Evolutionary conservation across 2,329 filamentous ascomycete species (phyloP), one percentile per base, ranked within the genome.

Genomic region (Calonectria pauciramosa): DNA sequence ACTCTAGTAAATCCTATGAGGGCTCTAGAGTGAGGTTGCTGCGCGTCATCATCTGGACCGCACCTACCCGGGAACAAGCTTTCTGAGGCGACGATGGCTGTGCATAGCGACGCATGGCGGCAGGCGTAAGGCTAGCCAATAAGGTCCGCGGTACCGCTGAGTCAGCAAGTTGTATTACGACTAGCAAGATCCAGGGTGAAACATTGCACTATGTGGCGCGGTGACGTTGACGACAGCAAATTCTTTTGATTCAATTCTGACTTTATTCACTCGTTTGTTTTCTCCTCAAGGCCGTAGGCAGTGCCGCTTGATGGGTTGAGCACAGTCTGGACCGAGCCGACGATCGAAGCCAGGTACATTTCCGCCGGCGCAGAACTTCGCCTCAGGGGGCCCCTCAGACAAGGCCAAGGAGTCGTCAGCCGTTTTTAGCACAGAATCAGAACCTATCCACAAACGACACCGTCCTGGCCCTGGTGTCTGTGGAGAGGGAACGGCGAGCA

Each of bases 221-320:
- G 56, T 60, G 56, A 63, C 56, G 34, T 63, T 63, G 16, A 63
- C 36, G 56, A 63, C 56, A 38, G 34, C 56, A 28, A 30, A 41
- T 20, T 41, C 23, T 20, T 44, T 30, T 63, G 56, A 7, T 63
- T 41, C 34, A 28, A 28, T 38, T 63, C 38, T 26, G 56, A 41
- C n/a, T 28, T 41, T 20, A 41, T 28, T 63, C 56, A 63, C 10
- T 63, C 56, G 16, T 63, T 63, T 28, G 14, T 63, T 20, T 30
- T 18, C 16, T 41, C 23, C n/a, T 63, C 34, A 20, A 23, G 26
- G 11, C 13, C 7, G 23, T 26, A 34, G 38, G 56, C 7, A 36
- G n/a, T 28, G 13, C 32, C n/a, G n/a, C 56, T 11, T 26, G 3
- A 4, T 9, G 16, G 23, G 10, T 30, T 16, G 23, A 63, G 23